These are phyloP conservation scores for Kurtzmaniella fragi DNA, from an alignment of 805 yeast species.

Conservation along the genomic window DNA sequence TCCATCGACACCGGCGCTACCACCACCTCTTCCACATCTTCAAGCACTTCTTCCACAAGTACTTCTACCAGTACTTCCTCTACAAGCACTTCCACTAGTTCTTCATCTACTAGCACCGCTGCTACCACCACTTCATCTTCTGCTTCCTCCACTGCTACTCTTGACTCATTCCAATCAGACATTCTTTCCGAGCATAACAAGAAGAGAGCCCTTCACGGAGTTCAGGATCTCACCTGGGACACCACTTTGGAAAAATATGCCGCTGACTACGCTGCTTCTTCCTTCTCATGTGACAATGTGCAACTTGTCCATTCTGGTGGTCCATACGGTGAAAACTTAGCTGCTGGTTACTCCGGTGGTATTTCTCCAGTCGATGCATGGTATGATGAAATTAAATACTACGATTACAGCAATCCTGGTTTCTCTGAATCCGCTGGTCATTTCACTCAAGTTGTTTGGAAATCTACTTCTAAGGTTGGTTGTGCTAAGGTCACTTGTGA, in stretches of 20 bases:
- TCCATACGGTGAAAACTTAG: conserved; percentile 74
- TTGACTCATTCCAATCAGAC: conserved; percentile 18
- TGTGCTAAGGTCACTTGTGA: conserved; percentile 54
- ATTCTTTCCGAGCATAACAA: conserved; percentile 32
- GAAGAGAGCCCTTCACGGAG: conserved; percentile 32
- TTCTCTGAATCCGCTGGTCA: conserved; percentile 60
- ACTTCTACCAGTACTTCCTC: conserved; percentile 10
- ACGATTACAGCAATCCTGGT: conserved; percentile 51
- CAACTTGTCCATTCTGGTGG: conserved; percentile 59
- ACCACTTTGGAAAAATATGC: conserved; percentile 28
- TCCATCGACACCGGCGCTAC: conserved; percentile 10
- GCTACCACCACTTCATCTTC: conserved; percentile 10
- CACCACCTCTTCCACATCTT: conserved; percentile 3
- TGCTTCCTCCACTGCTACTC: conserved; percentile 11
- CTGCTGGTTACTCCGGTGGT: conserved; percentile 59
- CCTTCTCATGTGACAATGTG: conserved; percentile 54
- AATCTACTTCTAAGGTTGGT: conserved; percentile 53
- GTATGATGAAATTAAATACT: conserved; percentile 60
- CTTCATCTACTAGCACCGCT: conserved; percentile 7
- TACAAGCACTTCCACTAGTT: conserved; percentile 8
- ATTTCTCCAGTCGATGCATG: conserved; percentile 62
- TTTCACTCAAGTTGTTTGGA: conserved; percentile 77
- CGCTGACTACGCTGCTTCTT: conserved; percentile 45
- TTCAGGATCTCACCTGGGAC: conserved; percentile 29
- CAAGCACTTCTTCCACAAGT: conserved; percentile 6